Percentiles rank a stretch among this genome's conserved stretches.
Conservation (phyloP, 192 early-diverging fungal genomes). For the Coemansia sp. region DNA sequence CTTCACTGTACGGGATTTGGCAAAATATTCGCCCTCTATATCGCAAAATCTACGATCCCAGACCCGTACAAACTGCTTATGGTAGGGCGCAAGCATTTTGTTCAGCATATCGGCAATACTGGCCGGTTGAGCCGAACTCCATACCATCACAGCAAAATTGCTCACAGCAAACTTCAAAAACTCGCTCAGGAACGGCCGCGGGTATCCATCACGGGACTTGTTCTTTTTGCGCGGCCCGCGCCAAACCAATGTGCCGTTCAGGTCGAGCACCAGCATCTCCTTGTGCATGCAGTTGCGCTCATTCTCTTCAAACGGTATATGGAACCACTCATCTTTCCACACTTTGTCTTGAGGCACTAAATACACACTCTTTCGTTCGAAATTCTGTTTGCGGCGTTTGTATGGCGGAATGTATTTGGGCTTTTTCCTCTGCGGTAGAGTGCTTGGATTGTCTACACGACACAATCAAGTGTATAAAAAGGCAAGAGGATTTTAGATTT, state of each 20-base stretch:
- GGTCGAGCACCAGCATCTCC: conserved; percentile 64
- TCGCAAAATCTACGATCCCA: conserved; percentile 61
- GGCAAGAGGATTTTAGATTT: too few relatives aligned
- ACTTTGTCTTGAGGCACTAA: neutral
- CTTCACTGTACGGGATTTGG: conserved; percentile 57
- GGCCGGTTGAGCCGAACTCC: conserved; percentile 63
- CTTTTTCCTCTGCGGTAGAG: conserved; percentile 7
- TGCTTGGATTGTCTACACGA: neutral
- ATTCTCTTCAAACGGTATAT: conserved; percentile 21
- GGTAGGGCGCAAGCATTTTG: conserved; percentile 33
- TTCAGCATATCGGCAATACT: conserved; percentile 61
- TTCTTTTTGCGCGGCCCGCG: conserved; percentile 19
- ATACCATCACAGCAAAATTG: conserved; percentile 69
- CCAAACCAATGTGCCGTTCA: conserved; percentile 67
- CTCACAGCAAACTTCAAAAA: conserved; percentile 60
- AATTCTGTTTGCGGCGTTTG: conserved; percentile 9
- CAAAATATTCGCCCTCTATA: conserved; percentile 41
- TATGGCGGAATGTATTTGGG: conserved; percentile 20
- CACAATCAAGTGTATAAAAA: too few relatives aligned
- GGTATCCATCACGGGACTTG: conserved; percentile 8
- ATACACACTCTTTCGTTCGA: neutral
- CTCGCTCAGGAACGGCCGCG: conserved; percentile 53
- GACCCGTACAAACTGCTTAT: conserved; percentile 46
- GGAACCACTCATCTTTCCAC: conserved; percentile 26
- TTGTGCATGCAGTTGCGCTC: conserved; percentile 28